Conservation (phyloP, 768 basidiomycete genomes). For the Rhizopogon sp. region DNA sequence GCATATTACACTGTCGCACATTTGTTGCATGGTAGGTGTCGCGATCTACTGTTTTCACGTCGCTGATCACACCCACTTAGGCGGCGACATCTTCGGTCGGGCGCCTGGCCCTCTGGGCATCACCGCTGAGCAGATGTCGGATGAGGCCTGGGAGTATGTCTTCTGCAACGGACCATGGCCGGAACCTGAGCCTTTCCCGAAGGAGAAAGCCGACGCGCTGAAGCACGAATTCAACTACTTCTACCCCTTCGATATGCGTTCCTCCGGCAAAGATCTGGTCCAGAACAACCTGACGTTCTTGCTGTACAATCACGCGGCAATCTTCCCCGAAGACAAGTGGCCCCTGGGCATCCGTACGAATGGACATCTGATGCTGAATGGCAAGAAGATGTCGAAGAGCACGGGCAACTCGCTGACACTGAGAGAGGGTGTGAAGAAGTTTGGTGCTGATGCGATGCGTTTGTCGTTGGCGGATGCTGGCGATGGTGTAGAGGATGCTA, state of each 20-base stretch:
- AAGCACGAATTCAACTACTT: constrained; percentile 94
- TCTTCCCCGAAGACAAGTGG: constrained; percentile 87
- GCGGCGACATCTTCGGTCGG: constrained; percentile 71
- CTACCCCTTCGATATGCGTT: constrained; percentile 97
- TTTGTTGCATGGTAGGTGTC: constrained; percentile 74
- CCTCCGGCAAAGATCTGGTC: constrained; percentile 96
- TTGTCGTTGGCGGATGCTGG: constrained; percentile 93
- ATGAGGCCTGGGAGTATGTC: constrained; percentile 96
- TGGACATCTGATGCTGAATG: constrained; percentile 95
- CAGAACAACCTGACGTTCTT: constrained; percentile 94
- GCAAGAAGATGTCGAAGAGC: constrained; percentile 98
- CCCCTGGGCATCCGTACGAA: constrained; percentile 91
- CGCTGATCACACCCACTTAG: constrained; percentile 27
- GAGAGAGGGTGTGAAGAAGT: constrained; percentile 85
- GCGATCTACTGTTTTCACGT: background rate
- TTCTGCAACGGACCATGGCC: constrained; percentile 78
- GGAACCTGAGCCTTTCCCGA: constrained; percentile 54
- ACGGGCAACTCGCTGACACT: constrained; percentile 94
- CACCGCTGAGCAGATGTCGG: constrained; percentile 89
- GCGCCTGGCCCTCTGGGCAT: constrained; percentile 80
- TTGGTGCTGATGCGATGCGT: constrained; percentile 93
- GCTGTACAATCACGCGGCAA: constrained; percentile 91
- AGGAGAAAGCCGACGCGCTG: constrained; percentile 77
- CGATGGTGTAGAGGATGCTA: constrained; percentile 96
- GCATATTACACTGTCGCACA: constrained; percentile 94